A percentile compares a stretch with the other conserved stretches of the same genome.
Conservation (phyloP, 805 yeast species). For the Candida verbasci region DNA sequence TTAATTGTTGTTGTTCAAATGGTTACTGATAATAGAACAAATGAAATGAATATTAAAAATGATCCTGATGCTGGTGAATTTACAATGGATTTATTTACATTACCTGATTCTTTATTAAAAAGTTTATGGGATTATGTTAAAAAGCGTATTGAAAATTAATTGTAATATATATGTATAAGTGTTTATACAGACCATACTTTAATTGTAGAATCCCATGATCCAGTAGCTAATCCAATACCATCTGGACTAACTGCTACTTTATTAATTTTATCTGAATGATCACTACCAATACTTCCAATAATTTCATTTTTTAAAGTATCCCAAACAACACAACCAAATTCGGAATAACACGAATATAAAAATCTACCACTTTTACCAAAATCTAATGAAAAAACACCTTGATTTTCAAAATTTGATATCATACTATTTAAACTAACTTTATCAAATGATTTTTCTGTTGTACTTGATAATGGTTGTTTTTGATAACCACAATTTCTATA, state of each 20-base stretch:
- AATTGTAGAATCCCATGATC: constrained; percentile 76
- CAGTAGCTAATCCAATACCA: constrained; percentile 71
- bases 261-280: constrained; percentile 47
- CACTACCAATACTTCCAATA: constrained; percentile 54
- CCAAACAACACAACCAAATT: constrained; percentile 73
- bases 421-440: constrained; percentile 6
- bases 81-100: constrained; percentile 89
- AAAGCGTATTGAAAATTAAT: constrained; percentile 46
- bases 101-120: constrained; percentile 86
- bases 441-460: constrained; percentile 4
- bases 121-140: constrained; percentile 93
- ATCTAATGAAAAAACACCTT: constrained; percentile 71
- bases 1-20: constrained; percentile 91
- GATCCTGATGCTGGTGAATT: constrained; percentile 97
- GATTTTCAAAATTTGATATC: constrained; percentile 42
- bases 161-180: background rate
- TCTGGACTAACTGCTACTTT: constrained; percentile 65
- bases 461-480: constrained; percentile 3
- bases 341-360: constrained; percentile 71
- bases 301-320: constrained; percentile 64
- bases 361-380: constrained; percentile 72
- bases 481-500: background rate
- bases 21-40: constrained; percentile 93
- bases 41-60: constrained; percentile 92
- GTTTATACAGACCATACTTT: constrained; percentile 52